Evolutionary conservation across 2,329 filamentous ascomycete species (phyloP).

Genomic region (Lachnellula subtilissima): DNA sequence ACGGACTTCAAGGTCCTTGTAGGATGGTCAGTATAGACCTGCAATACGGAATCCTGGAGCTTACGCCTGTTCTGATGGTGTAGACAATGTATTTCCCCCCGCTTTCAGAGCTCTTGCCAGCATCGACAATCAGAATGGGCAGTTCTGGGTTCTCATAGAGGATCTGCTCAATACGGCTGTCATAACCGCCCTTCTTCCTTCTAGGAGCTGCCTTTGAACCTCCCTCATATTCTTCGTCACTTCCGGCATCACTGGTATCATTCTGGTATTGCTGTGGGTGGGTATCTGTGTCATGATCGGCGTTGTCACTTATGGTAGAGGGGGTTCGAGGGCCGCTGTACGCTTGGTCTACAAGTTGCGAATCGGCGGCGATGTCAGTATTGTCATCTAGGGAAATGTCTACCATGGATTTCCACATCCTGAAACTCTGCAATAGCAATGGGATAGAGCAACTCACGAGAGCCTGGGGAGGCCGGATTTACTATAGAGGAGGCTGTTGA

Average conservation of each 20-base stretch:
- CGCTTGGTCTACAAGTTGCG: slow-evolving; percentile 45
- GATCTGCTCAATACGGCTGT: slow-evolving; percentile 94
- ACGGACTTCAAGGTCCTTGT: slow-evolving; percentile 87
- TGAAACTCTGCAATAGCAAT: slow-evolving; percentile 7
- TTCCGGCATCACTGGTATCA: slow-evolving; percentile 40
- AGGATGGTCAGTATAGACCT: slow-evolving; percentile 13
- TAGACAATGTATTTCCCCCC: slow-evolving; percentile 95
- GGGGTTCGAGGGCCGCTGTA: slow-evolving; percentile 44
- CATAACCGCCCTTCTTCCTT: slow-evolving; percentile 79
- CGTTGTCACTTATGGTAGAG: slow-evolving; percentile 63
- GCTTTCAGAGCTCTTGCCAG: slow-evolving; percentile 90
- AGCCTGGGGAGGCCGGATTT: slow-evolving; percentile 57
- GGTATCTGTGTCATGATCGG: slow-evolving; percentile 27
- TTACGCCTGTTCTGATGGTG: slow-evolving; percentile 89
- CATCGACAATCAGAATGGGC: slow-evolving; percentile 86
- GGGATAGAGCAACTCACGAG: slow-evolving; percentile 42
- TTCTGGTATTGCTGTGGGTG: slow-evolving; percentile 19
- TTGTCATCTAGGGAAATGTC: slow-evolving; percentile 32
- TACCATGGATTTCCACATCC: slow-evolving; percentile 34
- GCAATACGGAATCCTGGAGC: neutral
- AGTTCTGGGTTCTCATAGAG: slow-evolving; percentile 91
- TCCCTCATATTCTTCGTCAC: slow-evolving; percentile 44
- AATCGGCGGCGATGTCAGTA: slow-evolving; percentile 41
- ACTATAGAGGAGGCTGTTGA: slow-evolving; percentile 60
- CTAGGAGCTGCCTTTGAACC: slow-evolving; percentile 44